phyloP scores from a whole-genome alignment of 163 green algal genomes.

The Chloromonas sp. region DNA sequence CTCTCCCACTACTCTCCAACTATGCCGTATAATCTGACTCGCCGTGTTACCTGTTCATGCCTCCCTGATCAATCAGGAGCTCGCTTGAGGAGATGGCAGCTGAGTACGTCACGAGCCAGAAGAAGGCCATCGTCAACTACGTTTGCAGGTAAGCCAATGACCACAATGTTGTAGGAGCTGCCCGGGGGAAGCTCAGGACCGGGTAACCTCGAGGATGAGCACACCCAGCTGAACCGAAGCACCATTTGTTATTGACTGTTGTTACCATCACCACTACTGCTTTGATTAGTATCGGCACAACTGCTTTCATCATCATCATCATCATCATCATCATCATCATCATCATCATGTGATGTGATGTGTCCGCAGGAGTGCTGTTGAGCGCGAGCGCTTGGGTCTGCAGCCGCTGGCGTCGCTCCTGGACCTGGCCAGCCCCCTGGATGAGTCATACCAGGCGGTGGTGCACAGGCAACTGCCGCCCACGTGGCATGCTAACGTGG shows the following conservation, averaged over 20 bases:
- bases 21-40: too few relatives aligned
- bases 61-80: neutral
- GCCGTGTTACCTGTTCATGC: too few relatives aligned
- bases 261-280: too few relatives aligned
- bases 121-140: slow-evolving; percentile 62
- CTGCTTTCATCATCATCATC: too few relatives aligned
- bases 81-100: slow-evolving; percentile 53
- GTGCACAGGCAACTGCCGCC: slow-evolving; percentile 37
- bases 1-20: too few relatives aligned
- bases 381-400: slow-evolving; percentile 49
- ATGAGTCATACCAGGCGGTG: slow-evolving; percentile 17
- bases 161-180: too few relatives aligned
- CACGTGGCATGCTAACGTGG: slow-evolving; percentile 53
- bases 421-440: slow-evolving; percentile 15
- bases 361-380: slow-evolving; percentile 24
- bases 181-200: neutral
- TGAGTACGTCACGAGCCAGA: slow-evolving; percentile 52
- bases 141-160: neutral
- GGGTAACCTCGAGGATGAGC: too few relatives aligned
- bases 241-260: too few relatives aligned
- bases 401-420: slow-evolving; percentile 48
- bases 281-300: too few relatives aligned
- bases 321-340: too few relatives aligned
- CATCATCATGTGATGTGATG: too few relatives aligned
- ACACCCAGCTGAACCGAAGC: too few relatives aligned